Percentiles rank a stretch among this genome's conserved stretches.
Conservation (phyloP, 208 protist species). For the Leishmania tropica region DNA sequence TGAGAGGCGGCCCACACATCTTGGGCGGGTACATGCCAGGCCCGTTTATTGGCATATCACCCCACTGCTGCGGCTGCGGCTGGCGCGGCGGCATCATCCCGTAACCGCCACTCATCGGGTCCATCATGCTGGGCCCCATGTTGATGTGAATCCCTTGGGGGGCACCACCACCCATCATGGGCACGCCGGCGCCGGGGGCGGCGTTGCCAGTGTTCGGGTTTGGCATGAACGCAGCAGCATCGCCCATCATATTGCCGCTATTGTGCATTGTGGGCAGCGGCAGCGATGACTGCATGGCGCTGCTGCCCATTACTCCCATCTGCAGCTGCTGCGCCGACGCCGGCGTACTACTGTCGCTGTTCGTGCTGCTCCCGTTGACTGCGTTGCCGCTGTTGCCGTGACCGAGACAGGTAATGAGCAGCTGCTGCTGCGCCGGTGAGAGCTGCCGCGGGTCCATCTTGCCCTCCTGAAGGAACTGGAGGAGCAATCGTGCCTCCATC, state of each 20-base stretch:
- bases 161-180: slow-evolving; percentile 9
- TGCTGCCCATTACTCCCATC: slow-evolving; percentile 8
- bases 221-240: slow-evolving; percentile 4
- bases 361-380: neutral
- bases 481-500: slow-evolving; percentile 54
- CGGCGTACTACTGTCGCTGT: slow-evolving; percentile 4
- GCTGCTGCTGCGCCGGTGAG: slow-evolving; percentile 56
- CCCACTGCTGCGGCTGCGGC: slow-evolving; percentile 10
- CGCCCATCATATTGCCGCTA: slow-evolving; percentile 2
- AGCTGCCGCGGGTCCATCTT: slow-evolving; percentile 67
- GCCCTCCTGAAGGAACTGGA: slow-evolving; percentile 76
- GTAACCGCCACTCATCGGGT: slow-evolving; percentile 7
- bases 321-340: neutral
- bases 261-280: slow-evolving; percentile 8
- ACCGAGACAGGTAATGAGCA: slow-evolving; percentile 24
- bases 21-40: slow-evolving; percentile 11
- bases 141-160: slow-evolving; percentile 4
- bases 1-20: neutral
- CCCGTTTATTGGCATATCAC: slow-evolving; percentile 8
- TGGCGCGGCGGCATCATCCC: neutral
- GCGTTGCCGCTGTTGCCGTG: slow-evolving; percentile 7
- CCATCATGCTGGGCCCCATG: slow-evolving; percentile 19
- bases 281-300: neutral
- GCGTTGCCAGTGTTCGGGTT: neutral
- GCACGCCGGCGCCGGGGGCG: neutral